These are phyloP conservation scores for Heimioporus retisporus DNA, from an alignment of 1,284 basidiomycete species.

Conservation along the genomic window DNA sequence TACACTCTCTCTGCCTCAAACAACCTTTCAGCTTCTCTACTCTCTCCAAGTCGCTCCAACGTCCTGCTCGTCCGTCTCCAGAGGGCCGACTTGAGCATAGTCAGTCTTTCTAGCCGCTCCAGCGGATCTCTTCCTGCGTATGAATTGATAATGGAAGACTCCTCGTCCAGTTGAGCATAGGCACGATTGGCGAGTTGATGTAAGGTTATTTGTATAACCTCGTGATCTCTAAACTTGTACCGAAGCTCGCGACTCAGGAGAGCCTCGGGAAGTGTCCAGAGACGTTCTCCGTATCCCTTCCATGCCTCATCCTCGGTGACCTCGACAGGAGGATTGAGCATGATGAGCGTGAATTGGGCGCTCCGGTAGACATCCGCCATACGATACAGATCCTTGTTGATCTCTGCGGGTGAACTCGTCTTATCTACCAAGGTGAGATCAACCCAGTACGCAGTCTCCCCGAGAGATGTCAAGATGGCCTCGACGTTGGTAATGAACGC, in stretches of 20 bases:
- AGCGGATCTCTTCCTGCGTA: slow-evolving; percentile 34
- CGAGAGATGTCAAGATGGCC: slow-evolving; percentile 15
- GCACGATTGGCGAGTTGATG: slow-evolving; percentile 37
- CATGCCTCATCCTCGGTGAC: slow-evolving; percentile 20
- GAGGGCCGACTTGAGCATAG: slow-evolving; percentile 33
- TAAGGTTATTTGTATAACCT: slow-evolving; percentile 31
- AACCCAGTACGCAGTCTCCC: slow-evolving; percentile 36
- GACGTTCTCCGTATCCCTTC: slow-evolving; percentile 34
- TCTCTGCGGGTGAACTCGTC: neutral
- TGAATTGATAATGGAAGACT: slow-evolving; percentile 37
- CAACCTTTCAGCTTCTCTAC: neutral
- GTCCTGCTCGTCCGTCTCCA: slow-evolving; percentile 29
- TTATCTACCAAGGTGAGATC: slow-evolving; percentile 26
- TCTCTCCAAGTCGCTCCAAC: neutral
- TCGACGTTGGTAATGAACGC: slow-evolving; percentile 23
- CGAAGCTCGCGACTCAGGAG: slow-evolving; percentile 31
- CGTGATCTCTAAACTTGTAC: slow-evolving; percentile 23
- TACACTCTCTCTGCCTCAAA: neutral
- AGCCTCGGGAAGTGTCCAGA: slow-evolving; percentile 41
- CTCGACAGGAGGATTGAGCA: slow-evolving; percentile 16
- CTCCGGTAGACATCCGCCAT: slow-evolving; percentile 39
- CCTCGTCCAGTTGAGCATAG: slow-evolving; percentile 27
- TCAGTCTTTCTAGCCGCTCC: slow-evolving; percentile 38
- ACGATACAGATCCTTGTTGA: slow-evolving; percentile 35
- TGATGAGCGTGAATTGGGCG: slow-evolving; percentile 39